Conservation (phyloP, 2,329 filamentous ascomycete species). For the Epichloe baconii region DNA sequence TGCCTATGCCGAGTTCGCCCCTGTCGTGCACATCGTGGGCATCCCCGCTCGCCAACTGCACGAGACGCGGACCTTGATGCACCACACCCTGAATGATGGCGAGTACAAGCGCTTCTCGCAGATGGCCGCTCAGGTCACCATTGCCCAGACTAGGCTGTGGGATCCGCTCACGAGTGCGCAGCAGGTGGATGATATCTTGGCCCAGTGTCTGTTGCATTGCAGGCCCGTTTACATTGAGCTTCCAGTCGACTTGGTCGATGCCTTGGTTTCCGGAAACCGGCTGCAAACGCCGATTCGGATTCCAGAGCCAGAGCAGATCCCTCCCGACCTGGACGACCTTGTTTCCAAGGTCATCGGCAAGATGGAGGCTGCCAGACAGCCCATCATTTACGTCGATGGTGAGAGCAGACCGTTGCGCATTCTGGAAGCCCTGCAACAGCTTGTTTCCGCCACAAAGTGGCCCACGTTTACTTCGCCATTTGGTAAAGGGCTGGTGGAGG, state of each 20-base stretch:
- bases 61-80: constrained; percentile 28
- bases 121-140: constrained; percentile 35
- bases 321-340: constrained; percentile 13
- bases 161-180: constrained; percentile 31
- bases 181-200: constrained; percentile 23
- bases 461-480: constrained; percentile 34
- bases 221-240: constrained; percentile 44
- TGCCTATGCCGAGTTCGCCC: constrained; percentile 41
- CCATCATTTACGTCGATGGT: constrained; percentile 39
- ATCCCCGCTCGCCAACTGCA: constrained; percentile 32
- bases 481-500: constrained; percentile 37
- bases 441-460: constrained; percentile 30
- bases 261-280: constrained; percentile 18
- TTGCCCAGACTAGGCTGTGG: constrained; percentile 29
- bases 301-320: constrained; percentile 2
- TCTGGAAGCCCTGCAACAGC: constrained; percentile 24
- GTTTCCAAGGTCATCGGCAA: constrained; percentile 24
- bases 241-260: constrained; percentile 37
- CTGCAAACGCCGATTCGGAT: constrained; percentile 11
- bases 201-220: constrained; percentile 34
- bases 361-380: constrained; percentile 31
- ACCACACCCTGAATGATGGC: constrained; percentile 44
- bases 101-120: constrained; percentile 37
- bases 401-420: constrained; percentile 30
- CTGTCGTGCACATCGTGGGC: constrained; percentile 46